Evolutionary conservation across 2,329 filamentous ascomycete genomes (phyloP).

Genomic region (Chrysoporthe cubensis): DNA sequence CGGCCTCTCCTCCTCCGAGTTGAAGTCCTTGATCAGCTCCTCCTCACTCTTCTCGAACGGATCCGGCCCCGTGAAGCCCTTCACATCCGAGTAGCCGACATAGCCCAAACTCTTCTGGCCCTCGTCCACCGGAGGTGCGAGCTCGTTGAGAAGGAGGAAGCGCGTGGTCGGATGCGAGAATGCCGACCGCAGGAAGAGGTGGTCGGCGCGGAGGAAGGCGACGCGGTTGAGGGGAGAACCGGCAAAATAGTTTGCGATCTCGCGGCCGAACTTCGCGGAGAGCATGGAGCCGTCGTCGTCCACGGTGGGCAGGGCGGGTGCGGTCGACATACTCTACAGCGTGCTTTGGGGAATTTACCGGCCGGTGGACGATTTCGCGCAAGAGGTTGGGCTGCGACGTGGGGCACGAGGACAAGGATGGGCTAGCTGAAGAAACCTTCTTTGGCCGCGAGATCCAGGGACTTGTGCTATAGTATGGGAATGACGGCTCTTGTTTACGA

Average conservation of each 20-base stretch:
- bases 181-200: slow-evolving; percentile 70
- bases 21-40: slow-evolving; percentile 71
- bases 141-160: slow-evolving; percentile 79
- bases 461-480: too few species aligned
- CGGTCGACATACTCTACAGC: slow-evolving; percentile 27
- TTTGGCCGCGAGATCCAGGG: background rate
- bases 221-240: slow-evolving; percentile 78
- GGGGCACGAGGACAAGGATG: background rate
- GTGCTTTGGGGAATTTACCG: background rate
- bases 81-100: slow-evolving; percentile 70
- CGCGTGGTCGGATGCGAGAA: slow-evolving; percentile 66
- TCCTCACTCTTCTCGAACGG: slow-evolving; percentile 75
- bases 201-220: slow-evolving; percentile 74
- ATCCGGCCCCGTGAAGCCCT: slow-evolving; percentile 69
- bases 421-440: background rate
- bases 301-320: slow-evolving; percentile 50
- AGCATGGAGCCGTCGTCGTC: slow-evolving; percentile 66
- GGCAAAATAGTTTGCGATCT: slow-evolving; percentile 83
- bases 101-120: slow-evolving; percentile 66
- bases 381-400: background rate
- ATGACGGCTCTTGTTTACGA: slow-evolving; percentile 3
- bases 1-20: slow-evolving; percentile 70
- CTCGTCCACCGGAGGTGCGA: slow-evolving; percentile 69
- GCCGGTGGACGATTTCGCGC: background rate
- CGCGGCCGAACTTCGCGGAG: slow-evolving; percentile 75